Evolutionary conservation across 2,329 filamentous ascomycete genomes (phyloP), one percentile per base, ranked within the genome.

Genomic region (Ascochyta lentis): DNA sequence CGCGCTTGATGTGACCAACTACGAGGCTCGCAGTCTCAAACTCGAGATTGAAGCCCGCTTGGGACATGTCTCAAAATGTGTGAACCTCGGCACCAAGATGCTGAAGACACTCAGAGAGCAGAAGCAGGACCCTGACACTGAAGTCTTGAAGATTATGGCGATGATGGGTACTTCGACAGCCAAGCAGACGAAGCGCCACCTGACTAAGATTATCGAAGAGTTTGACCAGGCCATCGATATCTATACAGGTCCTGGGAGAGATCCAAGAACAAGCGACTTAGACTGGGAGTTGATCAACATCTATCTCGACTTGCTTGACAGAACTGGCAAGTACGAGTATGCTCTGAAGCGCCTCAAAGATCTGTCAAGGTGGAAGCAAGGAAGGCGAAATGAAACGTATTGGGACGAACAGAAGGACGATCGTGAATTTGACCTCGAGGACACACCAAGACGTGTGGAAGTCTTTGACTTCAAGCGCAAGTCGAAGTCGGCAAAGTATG

Each of bases 261-360:
- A 78, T 16, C 73, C 79, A 2, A 75, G 78, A 31, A 76, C 80
- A 16, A 76, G 74, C 10, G 75, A 80, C 26, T 80, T 85, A 42
- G 79, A 82, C 44, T 99, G 94, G 94, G 87, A 89, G 49, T 90
- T 98, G 72, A 80, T 96, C 38, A 90, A 92, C 58, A 89, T 93
- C 49, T 96, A 95, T 63, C 84, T 92, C 35, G 92, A 97, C 67
- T 82, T 98, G 16, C 87, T 93, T 58, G 85, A 87, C 26, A 85
- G 87, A 43, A 76, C 86, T 9, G 82, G 83, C 34, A 81, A 85
- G 49, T 89, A 88, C 65, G 76, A 81, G 6, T 82, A 88, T 61
- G 92, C 90, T 3, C 83, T 96, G 3, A 75, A 76, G 26, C 85
- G 89, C 59, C 80, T 96, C 12, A 95, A 90, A 71, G 81, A 81